Evolutionary conservation across 768 basidiomycete genomes (phyloP).

Genomic region (Russula sp.): DNA sequence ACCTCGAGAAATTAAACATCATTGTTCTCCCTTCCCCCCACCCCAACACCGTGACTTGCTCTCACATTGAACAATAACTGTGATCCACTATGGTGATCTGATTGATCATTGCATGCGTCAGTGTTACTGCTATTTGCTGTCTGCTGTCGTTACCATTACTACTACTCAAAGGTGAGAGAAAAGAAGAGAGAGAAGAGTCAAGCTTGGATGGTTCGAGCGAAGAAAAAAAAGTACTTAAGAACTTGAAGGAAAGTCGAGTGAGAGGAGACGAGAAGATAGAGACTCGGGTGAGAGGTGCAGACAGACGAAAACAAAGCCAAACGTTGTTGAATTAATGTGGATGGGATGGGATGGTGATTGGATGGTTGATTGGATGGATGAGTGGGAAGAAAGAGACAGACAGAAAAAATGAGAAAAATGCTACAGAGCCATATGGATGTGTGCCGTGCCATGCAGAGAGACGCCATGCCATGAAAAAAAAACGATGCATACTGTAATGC

Average conservation of each 20-base stretch:
- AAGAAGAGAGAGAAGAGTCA: neutral
- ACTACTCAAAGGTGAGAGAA: constrained; percentile 20
- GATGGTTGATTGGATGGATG: constrained; percentile 9
- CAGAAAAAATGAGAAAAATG: neutral
- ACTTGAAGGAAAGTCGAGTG: neutral
- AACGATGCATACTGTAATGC: too few relatives aligned
- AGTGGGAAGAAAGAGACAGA: neutral
- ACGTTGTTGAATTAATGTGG: neutral
- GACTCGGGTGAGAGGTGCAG: constrained; percentile 3
- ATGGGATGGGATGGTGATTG: constrained; percentile 7
- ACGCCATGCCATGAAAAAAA: constrained; percentile 9
- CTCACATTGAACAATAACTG: too few relatives aligned
- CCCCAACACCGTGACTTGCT: too few relatives aligned
- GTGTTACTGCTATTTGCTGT: constrained; percentile 18
- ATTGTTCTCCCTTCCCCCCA: too few relatives aligned
- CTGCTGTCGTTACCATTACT: constrained; percentile 13
- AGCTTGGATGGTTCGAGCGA: constrained; percentile 13
- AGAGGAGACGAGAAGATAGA: too few relatives aligned
- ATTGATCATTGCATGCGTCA: constrained; percentile 22
- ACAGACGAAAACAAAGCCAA: neutral
- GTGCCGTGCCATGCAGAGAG: constrained; percentile 3
- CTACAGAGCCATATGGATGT: constrained; percentile 18
- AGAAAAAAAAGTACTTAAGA: neutral
- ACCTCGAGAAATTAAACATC: too few relatives aligned
- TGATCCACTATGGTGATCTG: constrained; percentile 17